Percentiles rank a stretch among this genome's conserved stretches.
Evolutionary conservation across 345 rosid genomes (phyloP).

Genomic region (Boechera divaricarpa): DNA sequence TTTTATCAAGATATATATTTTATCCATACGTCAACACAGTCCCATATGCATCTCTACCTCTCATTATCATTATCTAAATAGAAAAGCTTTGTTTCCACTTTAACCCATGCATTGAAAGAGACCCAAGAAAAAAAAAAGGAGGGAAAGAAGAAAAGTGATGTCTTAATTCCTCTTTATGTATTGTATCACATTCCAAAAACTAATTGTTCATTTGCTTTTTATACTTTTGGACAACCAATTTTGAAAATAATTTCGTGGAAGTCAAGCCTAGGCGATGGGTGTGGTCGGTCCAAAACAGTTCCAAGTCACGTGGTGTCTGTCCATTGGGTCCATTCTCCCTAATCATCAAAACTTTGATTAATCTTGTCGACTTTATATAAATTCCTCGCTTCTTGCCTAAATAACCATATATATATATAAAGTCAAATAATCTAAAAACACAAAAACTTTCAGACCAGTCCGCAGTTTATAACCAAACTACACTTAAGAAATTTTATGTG

Average conservation of each 20-base stretch:
- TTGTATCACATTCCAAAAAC: slow-evolving; percentile 4
- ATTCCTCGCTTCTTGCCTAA: slow-evolving; percentile 29
- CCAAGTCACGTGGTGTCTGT: slow-evolving; percentile 43
- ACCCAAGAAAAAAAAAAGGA: neutral
- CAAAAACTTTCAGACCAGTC: slow-evolving; percentile 3
- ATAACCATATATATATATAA: neutral
- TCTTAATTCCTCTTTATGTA: slow-evolving; percentile 21
- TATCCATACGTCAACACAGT: slow-evolving; percentile 18
- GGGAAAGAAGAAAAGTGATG: neutral
- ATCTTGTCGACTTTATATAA: slow-evolving; percentile 38
- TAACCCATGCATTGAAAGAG: slow-evolving; percentile 35
- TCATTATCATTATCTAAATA: slow-evolving; percentile 27
- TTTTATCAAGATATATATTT: slow-evolving; percentile 1
- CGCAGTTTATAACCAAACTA: neutral
- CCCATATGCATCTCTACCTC: slow-evolving; percentile 31
- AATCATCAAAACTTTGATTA: slow-evolving; percentile 42
- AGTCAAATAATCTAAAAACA: neutral
- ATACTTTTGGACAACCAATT: slow-evolving; percentile 25
- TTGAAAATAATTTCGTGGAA: slow-evolving; percentile 38
- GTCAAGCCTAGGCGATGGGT: slow-evolving; percentile 40
- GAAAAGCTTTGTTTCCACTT: slow-evolving; percentile 32
- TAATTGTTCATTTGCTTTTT: slow-evolving; percentile 24
- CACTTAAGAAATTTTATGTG: too few relatives aligned
- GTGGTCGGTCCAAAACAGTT: slow-evolving; percentile 43
- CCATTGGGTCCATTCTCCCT: slow-evolving; percentile 41